phyloP scores from a whole-genome alignment of 106 monocot species.

The Platanthera guangdongensis region DNA sequence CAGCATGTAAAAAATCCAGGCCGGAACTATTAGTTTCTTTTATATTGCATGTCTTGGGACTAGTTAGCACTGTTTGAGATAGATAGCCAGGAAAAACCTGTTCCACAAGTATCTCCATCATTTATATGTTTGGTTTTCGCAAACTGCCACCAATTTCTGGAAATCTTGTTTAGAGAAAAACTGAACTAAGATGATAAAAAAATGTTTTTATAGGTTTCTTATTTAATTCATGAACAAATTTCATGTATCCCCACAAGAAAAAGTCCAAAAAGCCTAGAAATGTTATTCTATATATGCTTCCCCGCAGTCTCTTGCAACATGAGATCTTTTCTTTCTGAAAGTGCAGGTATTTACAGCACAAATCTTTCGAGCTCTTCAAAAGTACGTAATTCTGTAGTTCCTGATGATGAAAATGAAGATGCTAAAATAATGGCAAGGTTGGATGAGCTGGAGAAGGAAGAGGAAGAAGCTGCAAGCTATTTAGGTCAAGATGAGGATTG shows the following conservation, averaged over 20 bases:
- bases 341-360: not conserved
- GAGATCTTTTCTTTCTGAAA: not conserved
- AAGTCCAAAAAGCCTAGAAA: not conserved
- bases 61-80: not conserved
- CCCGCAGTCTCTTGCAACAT: not conserved
- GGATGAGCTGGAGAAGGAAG: conserved; percentile 82
- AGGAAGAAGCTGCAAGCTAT: conserved; percentile 42
- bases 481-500: conserved; percentile 28
- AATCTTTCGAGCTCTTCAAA: not conserved
- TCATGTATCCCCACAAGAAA: not conserved
- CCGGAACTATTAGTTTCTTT: not conserved
- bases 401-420: conserved; percentile 49
- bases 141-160: not conserved
- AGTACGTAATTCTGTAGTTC: conserved; percentile 5
- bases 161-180: not conserved
- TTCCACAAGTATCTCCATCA: not conserved
- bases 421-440: conserved; percentile 55
- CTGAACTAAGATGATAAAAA: not conserved
- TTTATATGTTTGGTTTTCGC: not conserved
- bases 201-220: not conserved
- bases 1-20: not conserved
- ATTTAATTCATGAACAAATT: not conserved
- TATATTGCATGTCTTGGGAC: not conserved
- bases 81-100: not conserved
- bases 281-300: not conserved